Evolutionary conservation across 495 filamentous ascomycete species (phyloP), one percentile per base, ranked within the genome.

Genomic region (Trichoderma erinaceum): DNA sequence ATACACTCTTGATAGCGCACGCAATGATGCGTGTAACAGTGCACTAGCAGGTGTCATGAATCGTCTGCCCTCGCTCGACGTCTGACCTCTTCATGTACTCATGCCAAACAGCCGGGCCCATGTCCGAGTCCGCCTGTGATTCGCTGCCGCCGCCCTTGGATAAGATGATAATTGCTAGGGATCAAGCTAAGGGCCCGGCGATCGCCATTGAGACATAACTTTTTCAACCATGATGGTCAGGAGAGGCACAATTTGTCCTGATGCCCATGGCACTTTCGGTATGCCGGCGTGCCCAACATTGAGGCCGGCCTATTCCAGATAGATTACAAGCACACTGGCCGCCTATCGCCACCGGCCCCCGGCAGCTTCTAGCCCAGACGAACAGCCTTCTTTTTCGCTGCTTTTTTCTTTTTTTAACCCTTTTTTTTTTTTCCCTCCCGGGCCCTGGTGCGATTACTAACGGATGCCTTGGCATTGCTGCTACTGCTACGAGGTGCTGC

Each of bases 41-140:
- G n/a, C 23, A 32, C 56, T 61, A 61, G 56, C 56, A 61, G 27
- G 27, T n/a, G 21, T 15, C 56, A 61, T 61, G 56, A 61, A 29
- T 32, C 56, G 56, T 12, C 27, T 61, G 56, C 10, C 56, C 35
- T 38, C 23, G 16, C 11, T 23, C 18, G 48, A n/a, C 56, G 11
- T 61, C 56, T 61, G 56, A 61, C 56, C 25, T 61, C 56, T 61
- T 10, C 23, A 32, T 61, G 56, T 11, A 61, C 23, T 61, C 25
- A 61, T 29, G 8, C 56, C 56, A 29, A 18, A 27, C 27, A 2
- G 56, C 25, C 27, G 56, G 56, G n/a, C 2, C 44, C 1, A n/a
- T 48, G 44, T 48, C 44, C 27, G n/a, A 27, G 1, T 27, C 23
- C 15, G 25, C 27, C 8, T 2, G 56, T 61, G 56, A 61, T 61